Percentiles rank a stretch among this genome's conserved stretches.
Evolutionary conservation across 768 basidiomycete genomes (phyloP).

Genomic region (Podaxis rugospora): DNA sequence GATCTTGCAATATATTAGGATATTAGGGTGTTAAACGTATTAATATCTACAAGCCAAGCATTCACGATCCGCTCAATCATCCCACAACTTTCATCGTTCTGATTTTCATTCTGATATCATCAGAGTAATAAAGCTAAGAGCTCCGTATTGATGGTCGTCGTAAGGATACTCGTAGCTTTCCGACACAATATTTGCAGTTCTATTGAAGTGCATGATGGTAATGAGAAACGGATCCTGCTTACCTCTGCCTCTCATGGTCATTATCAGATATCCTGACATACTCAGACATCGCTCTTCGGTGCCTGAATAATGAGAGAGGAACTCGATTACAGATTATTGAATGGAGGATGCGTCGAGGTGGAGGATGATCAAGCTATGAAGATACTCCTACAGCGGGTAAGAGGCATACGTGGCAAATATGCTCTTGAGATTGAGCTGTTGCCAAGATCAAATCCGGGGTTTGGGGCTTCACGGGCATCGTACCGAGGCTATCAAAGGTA

Average conservation of each 20-base stretch:
- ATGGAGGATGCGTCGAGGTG: constrained; percentile 1
- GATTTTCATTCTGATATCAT: not conserved
- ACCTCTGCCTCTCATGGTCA: not conserved
- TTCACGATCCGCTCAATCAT: not conserved
- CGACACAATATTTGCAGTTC: not conserved
- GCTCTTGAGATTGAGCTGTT: not conserved
- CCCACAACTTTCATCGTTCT: not conserved
- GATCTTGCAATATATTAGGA: too few species aligned
- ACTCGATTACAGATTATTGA: constrained; percentile 6
- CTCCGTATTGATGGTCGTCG: not conserved
- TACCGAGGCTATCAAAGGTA: not conserved
- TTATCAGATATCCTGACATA: not conserved
- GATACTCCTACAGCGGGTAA: not conserved
- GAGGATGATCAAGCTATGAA: not conserved
- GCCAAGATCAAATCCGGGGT: not conserved
- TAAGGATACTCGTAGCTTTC: not conserved
- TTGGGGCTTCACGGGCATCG: not conserved
- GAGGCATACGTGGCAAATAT: not conserved
- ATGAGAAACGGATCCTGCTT: not conserved
- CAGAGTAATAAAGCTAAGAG: not conserved
- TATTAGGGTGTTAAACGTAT: too few species aligned
- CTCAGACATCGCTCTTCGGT: not conserved
- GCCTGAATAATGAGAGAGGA: not conserved
- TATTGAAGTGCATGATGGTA: not conserved
- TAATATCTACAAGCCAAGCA: not conserved